A percentile compares a stretch with the other conserved stretches of the same genome.
phyloP scores from a whole-genome alignment of 345 rosid species.

The Crucihimalaya himalaica region DNA sequence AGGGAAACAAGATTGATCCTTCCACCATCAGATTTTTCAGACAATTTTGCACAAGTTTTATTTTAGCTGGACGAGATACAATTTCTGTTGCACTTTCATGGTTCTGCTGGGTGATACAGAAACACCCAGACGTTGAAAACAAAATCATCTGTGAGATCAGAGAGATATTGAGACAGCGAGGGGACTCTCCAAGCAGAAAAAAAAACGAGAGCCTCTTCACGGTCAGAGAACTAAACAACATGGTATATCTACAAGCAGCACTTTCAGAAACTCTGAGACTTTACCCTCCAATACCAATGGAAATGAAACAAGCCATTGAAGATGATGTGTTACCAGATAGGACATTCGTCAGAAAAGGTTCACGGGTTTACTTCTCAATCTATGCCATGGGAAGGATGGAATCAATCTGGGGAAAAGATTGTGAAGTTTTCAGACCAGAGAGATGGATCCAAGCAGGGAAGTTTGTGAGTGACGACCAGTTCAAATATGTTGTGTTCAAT shows the following conservation, averaged over 20 bases:
- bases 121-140: conserved; percentile 46
- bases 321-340: conserved; percentile 65
- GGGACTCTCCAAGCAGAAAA: conserved; percentile 4
- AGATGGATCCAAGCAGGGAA: conserved; percentile 47
- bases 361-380: conserved; percentile 53
- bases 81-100: conserved; percentile 51
- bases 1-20: conserved; percentile 40
- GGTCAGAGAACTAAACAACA: conserved; percentile 44
- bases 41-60: conserved; percentile 52
- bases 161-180: conserved; percentile 31
- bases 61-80: conserved; percentile 64
- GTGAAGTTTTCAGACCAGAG: conserved; percentile 54
- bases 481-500: conserved; percentile 48
- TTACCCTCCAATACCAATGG: conserved; percentile 65
- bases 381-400: conserved; percentile 78
- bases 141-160: conserved; percentile 36
- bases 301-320: conserved; percentile 51
- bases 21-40: conserved; percentile 35
- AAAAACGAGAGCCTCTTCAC: conserved; percentile 33
- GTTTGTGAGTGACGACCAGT: conserved; percentile 36
- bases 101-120: conserved; percentile 52
- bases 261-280: conserved; percentile 55
- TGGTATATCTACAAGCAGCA: conserved; percentile 59
- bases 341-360: conserved; percentile 49
- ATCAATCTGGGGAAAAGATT: conserved; percentile 55